Evolutionary conservation across 371 early-diverging fungal species (phyloP).

Genomic region (Zancudomyces culisetae): DNA sequence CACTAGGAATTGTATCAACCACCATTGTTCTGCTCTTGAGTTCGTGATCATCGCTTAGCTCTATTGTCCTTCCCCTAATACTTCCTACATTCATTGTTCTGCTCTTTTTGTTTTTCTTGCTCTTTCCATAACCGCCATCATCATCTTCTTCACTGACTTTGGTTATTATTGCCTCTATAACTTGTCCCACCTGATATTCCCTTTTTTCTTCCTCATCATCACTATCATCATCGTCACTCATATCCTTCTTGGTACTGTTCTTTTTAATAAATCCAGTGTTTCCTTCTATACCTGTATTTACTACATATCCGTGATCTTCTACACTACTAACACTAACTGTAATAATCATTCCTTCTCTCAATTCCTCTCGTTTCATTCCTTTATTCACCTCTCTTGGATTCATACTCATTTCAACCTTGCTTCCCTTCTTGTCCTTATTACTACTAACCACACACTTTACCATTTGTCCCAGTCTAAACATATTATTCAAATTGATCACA

Average conservation of each 20-base stretch:
- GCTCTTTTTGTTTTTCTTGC: not conserved
- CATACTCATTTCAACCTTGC: slow-evolving; percentile 25
- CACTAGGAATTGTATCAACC: slow-evolving; percentile 17
- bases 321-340: slow-evolving; percentile 26
- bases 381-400: slow-evolving; percentile 29
- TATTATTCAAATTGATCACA: slow-evolving; percentile 23
- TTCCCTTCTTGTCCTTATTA: not conserved
- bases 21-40: slow-evolving; percentile 5
- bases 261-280: slow-evolving; percentile 13
- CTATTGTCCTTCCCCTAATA: slow-evolving; percentile 12
- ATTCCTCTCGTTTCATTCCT: slow-evolving; percentile 17
- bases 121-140: not conserved
- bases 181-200: slow-evolving; percentile 12
- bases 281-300: slow-evolving; percentile 17
- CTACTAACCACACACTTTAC: slow-evolving; percentile 25
- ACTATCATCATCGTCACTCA: not conserved
- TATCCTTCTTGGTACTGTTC: slow-evolving; percentile 8
- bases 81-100: not conserved
- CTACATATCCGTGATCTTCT: slow-evolving; percentile 42
- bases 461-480: slow-evolving; percentile 33
- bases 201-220: not conserved
- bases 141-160: slow-evolving; percentile 11
- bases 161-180: slow-evolving; percentile 11
- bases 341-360: slow-evolving; percentile 26
- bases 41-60: slow-evolving; percentile 8